phyloP scores from a whole-genome alignment of 148 eudicot species.

The Tetragonia tetragonoides region DNA sequence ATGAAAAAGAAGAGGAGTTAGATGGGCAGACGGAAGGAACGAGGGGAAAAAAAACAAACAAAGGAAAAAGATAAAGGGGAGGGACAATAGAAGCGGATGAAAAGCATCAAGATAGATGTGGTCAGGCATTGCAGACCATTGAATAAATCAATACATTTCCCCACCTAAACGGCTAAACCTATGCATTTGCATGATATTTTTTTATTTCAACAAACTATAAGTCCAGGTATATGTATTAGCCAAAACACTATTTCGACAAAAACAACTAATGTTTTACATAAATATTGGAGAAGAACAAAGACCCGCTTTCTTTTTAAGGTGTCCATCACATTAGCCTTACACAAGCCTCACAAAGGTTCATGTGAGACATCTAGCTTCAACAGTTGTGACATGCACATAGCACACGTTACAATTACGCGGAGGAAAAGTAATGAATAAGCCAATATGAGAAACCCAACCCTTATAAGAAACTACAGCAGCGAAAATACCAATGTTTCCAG shows the following conservation, averaged over 20 bases:
- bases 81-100: neutral
- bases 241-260: neutral
- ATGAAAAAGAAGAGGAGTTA: neutral
- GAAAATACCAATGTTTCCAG: neutral
- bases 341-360: neutral
- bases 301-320: neutral
- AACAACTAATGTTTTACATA: neutral
- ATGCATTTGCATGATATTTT: no score
- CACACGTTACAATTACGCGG: neutral
- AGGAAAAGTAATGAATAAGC: neutral
- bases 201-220: no score
- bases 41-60: neutral
- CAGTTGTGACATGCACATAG: neutral
- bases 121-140: neutral
- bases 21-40: neutral
- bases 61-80: neutral
- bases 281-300: neutral
- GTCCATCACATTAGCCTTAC: neutral
- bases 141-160: neutral
- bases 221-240: neutral
- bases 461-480: neutral
- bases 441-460: neutral
- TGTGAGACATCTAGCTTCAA: neutral
- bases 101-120: neutral
- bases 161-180: neutral